Evolutionary conservation across 371 early-diverging fungal genomes (phyloP).

Genomic region (Basidiobolus meristosporus): DNA sequence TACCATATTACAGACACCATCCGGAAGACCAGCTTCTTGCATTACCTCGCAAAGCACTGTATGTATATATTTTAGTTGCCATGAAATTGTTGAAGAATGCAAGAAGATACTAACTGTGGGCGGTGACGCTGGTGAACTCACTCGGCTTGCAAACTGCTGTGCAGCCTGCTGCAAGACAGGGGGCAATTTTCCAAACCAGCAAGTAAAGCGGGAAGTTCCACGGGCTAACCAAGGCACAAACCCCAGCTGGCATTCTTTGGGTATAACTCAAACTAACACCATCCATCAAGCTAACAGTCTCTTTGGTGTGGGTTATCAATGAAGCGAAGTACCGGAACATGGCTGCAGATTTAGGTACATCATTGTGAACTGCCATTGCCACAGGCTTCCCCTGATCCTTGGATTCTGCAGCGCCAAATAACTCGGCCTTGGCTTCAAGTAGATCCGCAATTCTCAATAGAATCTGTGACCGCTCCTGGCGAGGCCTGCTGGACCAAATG

Average conservation of each 20-base stretch:
- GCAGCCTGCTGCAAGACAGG: conserved; percentile 27
- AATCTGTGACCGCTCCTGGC: conserved; percentile 17
- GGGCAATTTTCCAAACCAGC: conserved; percentile 63
- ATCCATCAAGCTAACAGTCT: conserved; percentile 6
- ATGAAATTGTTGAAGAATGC: neutral
- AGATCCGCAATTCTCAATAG: conserved; percentile 35
- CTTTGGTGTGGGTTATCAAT: conserved; percentile 12
- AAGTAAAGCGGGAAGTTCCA: conserved; percentile 53
- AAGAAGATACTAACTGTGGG: conserved; percentile 10
- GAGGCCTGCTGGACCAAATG: conserved; percentile 31
- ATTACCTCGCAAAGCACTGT: conserved; percentile 32
- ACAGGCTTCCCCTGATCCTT: conserved; percentile 49
- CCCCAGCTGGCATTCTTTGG: conserved; percentile 36
- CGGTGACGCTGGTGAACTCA: conserved; percentile 51
- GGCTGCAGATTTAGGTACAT: conserved; percentile 39
- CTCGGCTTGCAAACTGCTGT: conserved; percentile 43
- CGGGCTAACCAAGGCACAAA: conserved; percentile 47
- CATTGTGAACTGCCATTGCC: conserved; percentile 24
- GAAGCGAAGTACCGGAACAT: conserved; percentile 58
- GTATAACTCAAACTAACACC: conserved; percentile 15
- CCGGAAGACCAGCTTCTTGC: conserved; percentile 39
- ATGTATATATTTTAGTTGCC: neutral
- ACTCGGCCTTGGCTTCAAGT: conserved; percentile 22
- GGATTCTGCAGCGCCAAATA: conserved; percentile 26
- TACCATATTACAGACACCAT: conserved; percentile 64